A percentile compares a stretch with the other conserved stretches of the same genome.
phyloP scores from a whole-genome alignment of 148 eudicot species.

The Rhododendron simsii region DNA sequence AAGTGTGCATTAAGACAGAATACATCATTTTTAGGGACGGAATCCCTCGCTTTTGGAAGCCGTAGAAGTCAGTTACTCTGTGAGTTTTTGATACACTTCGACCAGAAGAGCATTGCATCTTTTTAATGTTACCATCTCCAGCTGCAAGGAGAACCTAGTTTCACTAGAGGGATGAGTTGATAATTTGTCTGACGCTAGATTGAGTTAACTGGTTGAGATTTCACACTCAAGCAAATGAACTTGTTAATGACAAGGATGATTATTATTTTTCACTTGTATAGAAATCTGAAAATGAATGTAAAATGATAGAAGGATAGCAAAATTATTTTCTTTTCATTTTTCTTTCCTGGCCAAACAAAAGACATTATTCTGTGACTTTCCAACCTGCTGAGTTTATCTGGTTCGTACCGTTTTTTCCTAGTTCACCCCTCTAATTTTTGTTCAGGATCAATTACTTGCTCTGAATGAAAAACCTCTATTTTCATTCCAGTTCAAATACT shows the following conservation, averaged over 20 bases:
- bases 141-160: not conserved
- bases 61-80: not conserved
- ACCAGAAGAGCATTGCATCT: not conserved
- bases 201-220: not conserved
- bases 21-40: not conserved
- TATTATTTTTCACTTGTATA: not conserved
- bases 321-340: no score
- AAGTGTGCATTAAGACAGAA: not conserved
- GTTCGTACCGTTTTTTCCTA: no score
- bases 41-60: not conserved
- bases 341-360: no score
- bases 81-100: not conserved
- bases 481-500: no score
- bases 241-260: not conserved
- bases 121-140: not conserved
- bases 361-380: no score
- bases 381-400: no score
- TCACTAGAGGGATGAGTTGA: not conserved
- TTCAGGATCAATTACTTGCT: no score
- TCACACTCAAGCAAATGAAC: not conserved
- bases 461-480: no score
- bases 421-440: no score
- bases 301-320: not conserved
- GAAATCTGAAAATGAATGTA: no score
- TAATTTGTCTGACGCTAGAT: not conserved